phyloP scores from a whole-genome alignment of 106 monocot species.

The Xerophyta viscosa region DNA sequence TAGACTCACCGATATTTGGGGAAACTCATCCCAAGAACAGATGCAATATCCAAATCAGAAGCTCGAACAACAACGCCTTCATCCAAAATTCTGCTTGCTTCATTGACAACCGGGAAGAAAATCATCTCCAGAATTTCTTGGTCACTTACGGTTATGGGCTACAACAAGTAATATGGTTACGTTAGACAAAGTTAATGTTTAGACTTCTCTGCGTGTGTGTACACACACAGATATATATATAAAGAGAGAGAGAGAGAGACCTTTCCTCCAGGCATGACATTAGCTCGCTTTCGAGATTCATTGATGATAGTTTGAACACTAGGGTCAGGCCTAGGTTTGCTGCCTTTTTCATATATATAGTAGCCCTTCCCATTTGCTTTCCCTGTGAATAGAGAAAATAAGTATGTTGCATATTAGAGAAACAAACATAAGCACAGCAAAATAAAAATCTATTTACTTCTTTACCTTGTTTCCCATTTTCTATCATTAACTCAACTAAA shows the following conservation, averaged over 20 bases:
- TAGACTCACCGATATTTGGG: conserved; percentile 60
- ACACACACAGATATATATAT: background rate
- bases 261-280: conserved; percentile 65
- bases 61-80: conserved; percentile 71
- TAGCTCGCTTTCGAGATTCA: conserved; percentile 52
- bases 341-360: conserved; percentile 83
- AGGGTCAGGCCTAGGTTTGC: conserved; percentile 86
- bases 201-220: background rate
- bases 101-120: conserved; percentile 87
- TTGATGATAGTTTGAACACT: conserved; percentile 57
- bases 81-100: conserved; percentile 89
- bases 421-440: background rate
- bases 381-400: conserved; percentile 33
- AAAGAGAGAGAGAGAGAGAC: conserved; percentile 12
- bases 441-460: background rate
- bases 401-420: too few relatives aligned
- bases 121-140: conserved; percentile 93
- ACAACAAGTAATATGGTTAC: conserved; percentile 6
- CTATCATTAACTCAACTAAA: conserved; percentile 58
- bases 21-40: conserved; percentile 93
- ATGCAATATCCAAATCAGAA: conserved; percentile 83
- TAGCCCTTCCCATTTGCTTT: conserved; percentile 88
- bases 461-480: conserved; percentile 67
- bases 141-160: conserved; percentile 62
- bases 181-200: background rate